Evolutionary conservation across 208 protist species (phyloP), one percentile per base, ranked within the genome.

Genomic region (Trypanosoma caninum): DNA sequence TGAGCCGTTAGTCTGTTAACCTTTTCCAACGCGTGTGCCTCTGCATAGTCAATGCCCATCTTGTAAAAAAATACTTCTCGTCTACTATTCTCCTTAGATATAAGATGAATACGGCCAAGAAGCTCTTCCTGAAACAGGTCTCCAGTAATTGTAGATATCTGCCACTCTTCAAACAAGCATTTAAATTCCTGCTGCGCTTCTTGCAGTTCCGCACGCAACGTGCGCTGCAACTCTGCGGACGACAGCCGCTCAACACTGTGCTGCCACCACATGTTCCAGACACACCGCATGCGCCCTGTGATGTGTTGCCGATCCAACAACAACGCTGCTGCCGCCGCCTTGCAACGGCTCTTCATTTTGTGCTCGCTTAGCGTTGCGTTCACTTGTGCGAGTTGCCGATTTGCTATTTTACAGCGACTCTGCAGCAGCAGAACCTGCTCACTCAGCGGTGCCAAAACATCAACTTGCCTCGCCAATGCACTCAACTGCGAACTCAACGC

Each of bases 381-480:
- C 8, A 22, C 30, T 2, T 42, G 56, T 23, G 74, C 46, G 8
- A 76, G 45, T 33, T 51, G 51, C 35, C 50, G 35, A 30, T 50
- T 16, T 0, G 60, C 37, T 27, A 57, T 30, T 20, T 68, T 31
- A 1, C 69, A 58, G n/a, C 58, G 35, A 11, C 68, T 58, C 51
- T 77, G 59, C 14, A 80, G 23, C 16, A 40, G 44, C 54, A 74
- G 33, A 9, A 75, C 69, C 2, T 59, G 54, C 38, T 74, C 73
- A 31, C 65, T 70, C 37, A 84, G 56, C 9, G 78, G 69, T 2
- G 69, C 45, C 8, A 84, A 37, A 10, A 74, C 48, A 27, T 33
- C n/a, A 8, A 78, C 54, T 8, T 80, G 62, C 4, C 41, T 22
- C 13, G 25, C 28, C 10, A 77, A 62, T 14, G 38, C 53, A 18